Base-by-base conservation (phyloP, 2,329 filamentous ascomycete species). In the Phoma sp. region DNA sequence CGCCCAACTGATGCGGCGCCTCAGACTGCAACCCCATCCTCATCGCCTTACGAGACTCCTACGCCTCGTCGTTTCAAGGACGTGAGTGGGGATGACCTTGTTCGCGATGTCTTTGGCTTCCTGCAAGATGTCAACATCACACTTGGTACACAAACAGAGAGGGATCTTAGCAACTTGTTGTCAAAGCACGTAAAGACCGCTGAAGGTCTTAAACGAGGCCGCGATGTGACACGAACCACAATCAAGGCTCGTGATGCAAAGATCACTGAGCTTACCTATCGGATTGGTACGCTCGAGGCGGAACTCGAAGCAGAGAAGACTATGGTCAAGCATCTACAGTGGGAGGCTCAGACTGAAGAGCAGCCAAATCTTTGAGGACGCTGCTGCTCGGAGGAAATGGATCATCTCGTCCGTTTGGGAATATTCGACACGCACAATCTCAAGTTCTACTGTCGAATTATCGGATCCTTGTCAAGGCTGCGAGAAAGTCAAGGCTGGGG, bases 221-320 rank as follows among this genome's bases (percentile, higher is more conserved):
- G 89, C 2, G 89, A 94, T 56, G 83, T 88, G 6, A 82, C 84
- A 3, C 77, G 90, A n/a, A 72, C 83, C 8, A 83, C 82, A 4
- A 68, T 91, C 31, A 86, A 85, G 67, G 80, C 81, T 4, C 87
- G 87, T 60, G 88, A 94, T 78, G 75, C 85, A 70, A 77, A 86
- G 76, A 78, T 89, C 71, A 75, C 81, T 73, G 79, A 90, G 73
- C 76, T 96, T 76, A 82, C 87, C 78, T 78, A 90, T 69, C 77
- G 88, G 63, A 79, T 96, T 81, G 75, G 73, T 5, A 76, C 75
- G 12, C 70, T 89, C 32, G 82, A 87, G 67, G 79, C 80, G 13
- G 82, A 87, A 68, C 72, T 78, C 37, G 82, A 85, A 66, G 78
- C 83, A 51, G 81, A 83, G 67, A 80, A 77, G 56, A 76, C 74